These are phyloP conservation scores for Cryptococcus sp. DNA, from an alignment of 1,284 basidiomycete genomes.

Conservation along the genomic window DNA sequence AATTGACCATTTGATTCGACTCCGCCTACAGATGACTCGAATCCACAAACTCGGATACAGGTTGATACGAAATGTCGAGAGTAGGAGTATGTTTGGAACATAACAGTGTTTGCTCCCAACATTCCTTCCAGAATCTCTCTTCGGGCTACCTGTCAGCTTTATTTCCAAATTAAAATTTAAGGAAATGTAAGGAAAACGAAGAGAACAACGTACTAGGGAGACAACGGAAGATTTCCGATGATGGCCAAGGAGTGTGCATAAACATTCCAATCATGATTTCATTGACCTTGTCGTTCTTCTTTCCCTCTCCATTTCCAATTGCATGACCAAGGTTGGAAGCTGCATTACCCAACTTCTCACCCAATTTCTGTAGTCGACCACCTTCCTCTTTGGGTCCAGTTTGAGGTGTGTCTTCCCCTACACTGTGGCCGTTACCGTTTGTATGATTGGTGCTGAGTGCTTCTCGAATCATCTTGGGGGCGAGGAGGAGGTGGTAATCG, in stretches of 20 bases:
- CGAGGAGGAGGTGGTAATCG: conserved; percentile 89
- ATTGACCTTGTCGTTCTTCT: conserved; percentile 2
- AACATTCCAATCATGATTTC: conserved; percentile 76
- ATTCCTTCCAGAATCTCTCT: conserved; percentile 95
- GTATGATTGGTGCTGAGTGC: conserved; percentile 62
- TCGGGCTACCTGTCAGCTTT: conserved; percentile 54
- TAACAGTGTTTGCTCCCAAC: conserved; percentile 93
- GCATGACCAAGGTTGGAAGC: conserved; percentile 25
- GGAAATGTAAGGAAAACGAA: neutral
- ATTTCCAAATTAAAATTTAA: neutral
- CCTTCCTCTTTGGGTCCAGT: conserved; percentile 14
- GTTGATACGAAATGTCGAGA: conserved; percentile 91
- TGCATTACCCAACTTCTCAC: conserved; percentile 27
- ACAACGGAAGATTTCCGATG: conserved; percentile 92
- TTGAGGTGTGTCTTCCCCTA: conserved; percentile 22
- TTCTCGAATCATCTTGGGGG: conserved; percentile 78
- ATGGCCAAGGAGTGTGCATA: conserved; percentile 96
- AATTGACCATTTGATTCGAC: conserved; percentile 89
- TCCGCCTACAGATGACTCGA: conserved; percentile 76
- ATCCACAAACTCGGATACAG: conserved; percentile 93
- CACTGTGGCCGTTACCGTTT: conserved; percentile 13
- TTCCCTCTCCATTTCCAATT: conserved; percentile 12
- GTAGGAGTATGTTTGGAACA: conserved; percentile 98
- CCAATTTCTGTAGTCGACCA: conserved; percentile 13
- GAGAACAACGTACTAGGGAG: conserved; percentile 62